A percentile compares a stretch with the other conserved stretches of the same genome.
Evolutionary conservation across 805 yeast species (phyloP).

Genomic region (Lipomyces japonicus): DNA sequence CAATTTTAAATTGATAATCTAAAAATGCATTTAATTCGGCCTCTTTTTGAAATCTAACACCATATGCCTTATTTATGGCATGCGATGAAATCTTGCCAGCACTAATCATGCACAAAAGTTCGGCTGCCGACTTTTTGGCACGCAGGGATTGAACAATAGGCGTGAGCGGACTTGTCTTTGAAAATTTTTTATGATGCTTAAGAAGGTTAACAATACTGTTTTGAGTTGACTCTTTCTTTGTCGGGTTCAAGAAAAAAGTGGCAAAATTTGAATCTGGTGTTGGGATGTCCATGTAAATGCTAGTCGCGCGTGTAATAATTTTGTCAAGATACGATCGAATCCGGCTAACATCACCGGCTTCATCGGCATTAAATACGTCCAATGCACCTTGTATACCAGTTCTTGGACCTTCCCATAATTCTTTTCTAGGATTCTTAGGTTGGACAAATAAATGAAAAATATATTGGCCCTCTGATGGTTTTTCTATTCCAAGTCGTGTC

Average conservation of each 20-base stretch:
- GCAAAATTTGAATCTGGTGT: conserved; percentile 7
- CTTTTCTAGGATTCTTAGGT: conserved; percentile 69
- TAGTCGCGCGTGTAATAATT: conserved; percentile 48
- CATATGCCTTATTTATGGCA: conserved; percentile 80
- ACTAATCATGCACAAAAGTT: conserved; percentile 69
- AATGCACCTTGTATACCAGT: conserved; percentile 80
- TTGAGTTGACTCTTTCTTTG: conserved; percentile 10
- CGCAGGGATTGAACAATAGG: conserved; percentile 51
- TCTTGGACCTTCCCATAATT: conserved; percentile 93
- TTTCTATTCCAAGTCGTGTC: conserved; percentile 39
- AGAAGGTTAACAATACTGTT: conserved; percentile 13
- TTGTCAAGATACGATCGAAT: conserved; percentile 45
- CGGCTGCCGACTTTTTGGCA: conserved; percentile 69
- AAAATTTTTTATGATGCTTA: conserved; percentile 4
- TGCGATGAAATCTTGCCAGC: conserved; percentile 81
- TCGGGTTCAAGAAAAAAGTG: conserved; percentile 7
- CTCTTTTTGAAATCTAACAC: conserved; percentile 63
- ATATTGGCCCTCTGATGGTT: conserved; percentile 39
- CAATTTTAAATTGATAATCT: conserved; percentile 74
- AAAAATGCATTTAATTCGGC: conserved; percentile 72
- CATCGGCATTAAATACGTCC: conserved; percentile 85
- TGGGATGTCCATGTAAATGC: conserved; percentile 53
- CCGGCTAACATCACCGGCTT: conserved; percentile 44
- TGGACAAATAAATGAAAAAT: conserved; percentile 80
- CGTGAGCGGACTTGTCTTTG: conserved; percentile 38